Evolutionary conservation across 208 protist genomes (phyloP), one percentile per base, ranked within the genome.

Genomic region (Leptomonas seymouri): DNA sequence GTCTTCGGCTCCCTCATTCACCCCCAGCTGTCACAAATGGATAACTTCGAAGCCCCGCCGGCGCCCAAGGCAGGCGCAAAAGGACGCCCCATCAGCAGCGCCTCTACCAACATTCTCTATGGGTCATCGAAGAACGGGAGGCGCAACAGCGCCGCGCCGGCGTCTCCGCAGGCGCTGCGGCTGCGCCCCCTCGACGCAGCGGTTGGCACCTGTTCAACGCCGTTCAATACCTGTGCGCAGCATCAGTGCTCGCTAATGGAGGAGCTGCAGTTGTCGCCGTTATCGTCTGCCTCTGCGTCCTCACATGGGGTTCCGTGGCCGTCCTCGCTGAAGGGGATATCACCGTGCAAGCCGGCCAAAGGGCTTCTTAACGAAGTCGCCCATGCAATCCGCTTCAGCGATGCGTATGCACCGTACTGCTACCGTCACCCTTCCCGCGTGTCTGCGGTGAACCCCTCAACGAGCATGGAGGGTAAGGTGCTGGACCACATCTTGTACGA

Each of bases 401-500:
- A 93, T 60, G 78, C 79, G 54, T 96, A 96, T 65, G 84, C 78
- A 42, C 34, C 42, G 31, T 96, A 96, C 73, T 84, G 84, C 60
- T 73, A 66, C 21, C 75, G 61, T 42, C 78, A 96, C 66, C 86
- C 85, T 6, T 57, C 65, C 0, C 65, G 62, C 9, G 89, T 96
- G 18, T 86, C 87, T 0, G 87, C 87, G 5, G 82, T 93, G 25
- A 92, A 93, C 71, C 85, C 88, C 14, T 92, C 84, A 8, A 82
- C 80, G 11, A 89, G 86, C 60, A 73, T 74, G 59, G 89, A 94
- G 67, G 91, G 91, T 8, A 89, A 84, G 73, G 91, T 96, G 57
- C 71, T 94, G n/a, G 91, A 96, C 63, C 87, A 96, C 74, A 85
- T 96, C 51, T 53, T 96, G 9, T 83, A 87, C 56, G 85, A 93